Evolutionary conservation across 306 rosid genomes (phyloP).

Genomic region (Vigna unguiculata): DNA sequence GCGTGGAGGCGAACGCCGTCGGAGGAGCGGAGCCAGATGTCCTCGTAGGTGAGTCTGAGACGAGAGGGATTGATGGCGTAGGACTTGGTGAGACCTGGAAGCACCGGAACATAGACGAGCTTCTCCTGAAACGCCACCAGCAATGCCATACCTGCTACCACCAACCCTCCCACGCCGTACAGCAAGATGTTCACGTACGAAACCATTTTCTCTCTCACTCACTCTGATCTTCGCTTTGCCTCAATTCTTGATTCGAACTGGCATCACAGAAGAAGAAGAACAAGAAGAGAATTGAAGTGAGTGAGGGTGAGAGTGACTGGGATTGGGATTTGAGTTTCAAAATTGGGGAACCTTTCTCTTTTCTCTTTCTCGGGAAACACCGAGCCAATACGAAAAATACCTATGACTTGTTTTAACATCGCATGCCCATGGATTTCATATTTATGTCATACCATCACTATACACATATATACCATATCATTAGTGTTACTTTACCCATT

Average conservation of each 20-base stretch:
- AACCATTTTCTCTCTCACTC: constrained; percentile 58
- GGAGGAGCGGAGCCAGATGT: constrained; percentile 85
- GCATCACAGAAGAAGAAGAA: not conserved
- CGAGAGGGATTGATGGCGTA: constrained; percentile 85
- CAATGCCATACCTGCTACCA: constrained; percentile 89
- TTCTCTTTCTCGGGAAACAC: constrained; percentile 37
- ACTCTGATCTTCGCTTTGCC: not conserved
- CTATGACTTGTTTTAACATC: not conserved
- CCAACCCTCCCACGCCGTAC: constrained; percentile 92
- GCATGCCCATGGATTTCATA: not conserved
- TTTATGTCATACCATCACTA: not conserved
- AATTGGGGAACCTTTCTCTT: constrained; percentile 29
- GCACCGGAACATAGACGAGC: constrained; percentile 89
- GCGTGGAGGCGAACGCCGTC: constrained; percentile 97
- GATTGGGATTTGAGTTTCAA: constrained; percentile 25
- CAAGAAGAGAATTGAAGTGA: not conserved
- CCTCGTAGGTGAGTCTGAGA: constrained; percentile 82
- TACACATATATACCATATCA: not conserved
- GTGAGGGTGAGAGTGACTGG: not conserved
- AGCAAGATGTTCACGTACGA: constrained; percentile 67
- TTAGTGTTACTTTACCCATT: not conserved
- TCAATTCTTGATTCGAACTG: not conserved
- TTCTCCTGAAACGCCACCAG: constrained; percentile 93
- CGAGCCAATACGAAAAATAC: not conserved
- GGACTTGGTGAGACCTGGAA: constrained; percentile 90